Base-by-base conservation (phyloP, 257 asterid genomes). In the Verbascum thapsus region DNA sequence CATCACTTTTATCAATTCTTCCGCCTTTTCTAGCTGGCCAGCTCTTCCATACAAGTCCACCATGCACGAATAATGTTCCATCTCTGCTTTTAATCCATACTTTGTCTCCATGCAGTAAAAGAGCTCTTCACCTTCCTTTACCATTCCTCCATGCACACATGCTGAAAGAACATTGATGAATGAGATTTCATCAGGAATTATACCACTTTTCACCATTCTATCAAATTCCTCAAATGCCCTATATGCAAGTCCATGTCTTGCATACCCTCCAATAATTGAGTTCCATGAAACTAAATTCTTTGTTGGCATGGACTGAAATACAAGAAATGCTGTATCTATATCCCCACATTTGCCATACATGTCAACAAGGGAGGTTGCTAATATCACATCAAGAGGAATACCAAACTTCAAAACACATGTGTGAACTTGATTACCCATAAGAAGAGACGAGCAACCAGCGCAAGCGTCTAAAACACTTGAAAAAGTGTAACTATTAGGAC, bases 271-370 rank as follows among this genome's bases (percentile, higher is more conserved):
- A 50, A 88, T 77, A 0, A 88, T 74, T 4, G 88, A 79, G 67
- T 88, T 88, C 96, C 96, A 88, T 3, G 91, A 80, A 22, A 72
- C 96, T 72, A 81, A 41, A 72, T 83, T 88, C 76, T 81, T 88
- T 1, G 16, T 42, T 41, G 16, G 11, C 75, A 83, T 79, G 39
- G 83, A 74, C 58, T 70, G 54, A 52, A 88, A 88, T 39, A 85
- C 68, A 17, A 32, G 7, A 54, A 44, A 79, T 18, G 91, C 82
- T 3, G 87, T 74, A 8, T 70, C 78, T 23, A 88, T 75, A 22
- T 83, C 79, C 16, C 96, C 96, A 64, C 96, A 81, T 73, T 85
- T 88, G 5, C 87, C 94, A 17, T 88, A 88, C 96, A 88, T 88
- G 57, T 88, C 91, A 7, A 85, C 78, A 10, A 88, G 85, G 51